Conservation (phyloP, 1,139 yeast genomes). For the Nakaseomyces nivariensis region DNA sequence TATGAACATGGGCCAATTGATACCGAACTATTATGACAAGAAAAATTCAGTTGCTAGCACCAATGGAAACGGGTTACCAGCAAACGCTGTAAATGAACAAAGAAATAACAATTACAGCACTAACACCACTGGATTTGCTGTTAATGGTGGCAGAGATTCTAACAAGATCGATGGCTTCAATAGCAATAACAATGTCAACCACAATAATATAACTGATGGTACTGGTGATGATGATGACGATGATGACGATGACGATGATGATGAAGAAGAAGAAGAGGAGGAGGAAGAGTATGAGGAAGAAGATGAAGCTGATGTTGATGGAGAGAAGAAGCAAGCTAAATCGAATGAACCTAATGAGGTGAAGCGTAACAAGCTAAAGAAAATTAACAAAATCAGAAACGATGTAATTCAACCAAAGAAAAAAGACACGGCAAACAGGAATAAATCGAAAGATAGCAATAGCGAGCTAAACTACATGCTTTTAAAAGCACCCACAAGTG, state of each 20-base stretch:
- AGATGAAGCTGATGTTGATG: constrained; percentile 3
- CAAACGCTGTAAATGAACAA: neutral
- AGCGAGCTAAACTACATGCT: constrained; percentile 20
- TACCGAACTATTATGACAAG: neutral
- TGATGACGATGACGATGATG: constrained; percentile 17
- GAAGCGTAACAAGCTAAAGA: constrained; percentile 1
- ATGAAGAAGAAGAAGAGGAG: constrained; percentile 9
- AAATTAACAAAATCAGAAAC: neutral
- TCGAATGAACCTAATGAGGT: constrained; percentile 1
- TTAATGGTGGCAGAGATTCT: neutral
- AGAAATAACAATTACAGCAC: neutral
- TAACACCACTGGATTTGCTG: neutral
- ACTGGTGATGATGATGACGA: constrained; percentile 11
- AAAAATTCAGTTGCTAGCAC: neutral
- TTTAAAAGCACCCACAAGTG: constrained; percentile 29
- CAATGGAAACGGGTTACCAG: neutral
- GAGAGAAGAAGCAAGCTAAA: neutral
- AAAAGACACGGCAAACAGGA: neutral
- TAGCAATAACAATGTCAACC: neutral
- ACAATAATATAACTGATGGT: neutral
- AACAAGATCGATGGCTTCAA: neutral
- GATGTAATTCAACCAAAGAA: neutral
- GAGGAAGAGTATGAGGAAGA: constrained; percentile 7
- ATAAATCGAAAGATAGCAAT: neutral
- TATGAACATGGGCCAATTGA: constrained; percentile 4